Percentiles rank a stretch among this genome's conserved stretches.
These are phyloP conservation scores for Cercospora brassicicola DNA, from an alignment of 2,329 filamentous ascomycete species.

Conservation along the genomic window DNA sequence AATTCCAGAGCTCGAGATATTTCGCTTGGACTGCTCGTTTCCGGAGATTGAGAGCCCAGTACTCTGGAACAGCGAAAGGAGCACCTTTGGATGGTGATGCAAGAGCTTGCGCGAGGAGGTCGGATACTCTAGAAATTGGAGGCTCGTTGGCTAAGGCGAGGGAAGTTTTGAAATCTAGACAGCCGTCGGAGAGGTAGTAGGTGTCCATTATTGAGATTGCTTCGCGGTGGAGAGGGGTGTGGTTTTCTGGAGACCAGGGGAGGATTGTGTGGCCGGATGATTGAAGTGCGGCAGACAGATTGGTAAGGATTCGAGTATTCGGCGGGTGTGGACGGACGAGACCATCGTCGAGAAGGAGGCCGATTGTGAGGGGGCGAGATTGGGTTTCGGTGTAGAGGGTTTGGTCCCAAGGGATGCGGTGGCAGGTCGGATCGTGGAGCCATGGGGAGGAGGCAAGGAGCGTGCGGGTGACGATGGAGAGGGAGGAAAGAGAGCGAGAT, in stretches of 20 bases:
- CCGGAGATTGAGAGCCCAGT: conserved; percentile 65
- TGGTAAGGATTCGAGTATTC: conserved; percentile 23
- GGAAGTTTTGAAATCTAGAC: conserved; percentile 61
- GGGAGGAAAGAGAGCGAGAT: conserved; percentile 53
- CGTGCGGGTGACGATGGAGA: conserved; percentile 47
- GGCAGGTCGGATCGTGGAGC: conserved; percentile 44
- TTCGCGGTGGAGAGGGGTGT: conserved; percentile 43
- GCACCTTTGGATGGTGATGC: conserved; percentile 27
- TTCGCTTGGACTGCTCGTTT: conserved; percentile 56
- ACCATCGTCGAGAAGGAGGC: conserved; percentile 31
- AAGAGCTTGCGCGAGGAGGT: conserved; percentile 54
- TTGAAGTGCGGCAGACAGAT: conserved; percentile 20
- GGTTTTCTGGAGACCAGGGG: conserved; percentile 47
- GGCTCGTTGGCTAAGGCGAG: conserved; percentile 59
- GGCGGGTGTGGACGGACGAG: conserved; percentile 32
- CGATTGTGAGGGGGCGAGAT: conserved; percentile 27
- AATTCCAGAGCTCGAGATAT: conserved; percentile 62
- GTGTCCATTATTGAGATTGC: conserved; percentile 60
- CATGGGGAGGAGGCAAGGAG: conserved; percentile 42
- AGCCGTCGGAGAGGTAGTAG: conserved; percentile 63
- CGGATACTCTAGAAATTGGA: conserved; percentile 59
- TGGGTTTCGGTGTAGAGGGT: conserved; percentile 28
- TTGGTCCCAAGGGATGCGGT: conserved; percentile 46
- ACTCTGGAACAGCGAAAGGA: conserved; percentile 61
- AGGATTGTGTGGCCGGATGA: conserved; percentile 45